A percentile compares a stretch with the other conserved stretches of the same genome.
Conservation (phyloP, 2,329 filamentous ascomycete species). For the Neoarthrinium moseri region DNA sequence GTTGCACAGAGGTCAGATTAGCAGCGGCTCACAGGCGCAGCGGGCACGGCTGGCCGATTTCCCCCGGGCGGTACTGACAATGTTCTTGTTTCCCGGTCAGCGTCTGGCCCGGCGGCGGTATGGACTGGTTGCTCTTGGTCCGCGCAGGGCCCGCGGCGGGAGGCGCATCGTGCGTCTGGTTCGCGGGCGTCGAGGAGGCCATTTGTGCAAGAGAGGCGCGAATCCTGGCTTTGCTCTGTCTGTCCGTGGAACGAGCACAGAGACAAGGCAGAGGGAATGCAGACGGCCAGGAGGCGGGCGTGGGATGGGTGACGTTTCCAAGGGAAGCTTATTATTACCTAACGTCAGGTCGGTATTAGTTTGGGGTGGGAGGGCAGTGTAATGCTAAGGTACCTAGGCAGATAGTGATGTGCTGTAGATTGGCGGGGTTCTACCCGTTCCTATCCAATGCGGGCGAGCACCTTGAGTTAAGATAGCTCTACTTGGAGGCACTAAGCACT, state of each 20-base stretch:
- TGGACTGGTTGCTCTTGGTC: conserved; percentile 8
- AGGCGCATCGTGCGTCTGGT: neutral
- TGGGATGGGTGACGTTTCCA: neutral
- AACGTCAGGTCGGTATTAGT: no score
- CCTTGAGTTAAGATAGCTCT: no score
- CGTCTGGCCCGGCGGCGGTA: conserved; percentile 40
- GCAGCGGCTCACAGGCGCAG: neutral
- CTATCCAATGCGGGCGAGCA: no score
- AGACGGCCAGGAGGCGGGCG: neutral
- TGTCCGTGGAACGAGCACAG: neutral
- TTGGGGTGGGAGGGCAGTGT: no score
- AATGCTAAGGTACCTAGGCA: no score
- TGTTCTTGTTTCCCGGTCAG: conserved; percentile 98
- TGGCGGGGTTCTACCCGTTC: no score
- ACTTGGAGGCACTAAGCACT: no score
- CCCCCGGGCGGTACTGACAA: conserved; percentile 54
- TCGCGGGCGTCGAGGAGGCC: neutral
- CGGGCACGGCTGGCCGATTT: conserved; percentile 10
- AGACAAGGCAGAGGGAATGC: neutral
- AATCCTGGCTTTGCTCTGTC: no score
- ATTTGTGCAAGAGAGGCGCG: neutral
- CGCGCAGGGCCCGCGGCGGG: neutral
- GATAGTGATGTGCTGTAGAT: no score
- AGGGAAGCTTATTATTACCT: neutral
- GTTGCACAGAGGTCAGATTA: neutral